Evolutionary conservation across 305 asterid species (phyloP).

Genomic region (Fraxinus platypoda): DNA sequence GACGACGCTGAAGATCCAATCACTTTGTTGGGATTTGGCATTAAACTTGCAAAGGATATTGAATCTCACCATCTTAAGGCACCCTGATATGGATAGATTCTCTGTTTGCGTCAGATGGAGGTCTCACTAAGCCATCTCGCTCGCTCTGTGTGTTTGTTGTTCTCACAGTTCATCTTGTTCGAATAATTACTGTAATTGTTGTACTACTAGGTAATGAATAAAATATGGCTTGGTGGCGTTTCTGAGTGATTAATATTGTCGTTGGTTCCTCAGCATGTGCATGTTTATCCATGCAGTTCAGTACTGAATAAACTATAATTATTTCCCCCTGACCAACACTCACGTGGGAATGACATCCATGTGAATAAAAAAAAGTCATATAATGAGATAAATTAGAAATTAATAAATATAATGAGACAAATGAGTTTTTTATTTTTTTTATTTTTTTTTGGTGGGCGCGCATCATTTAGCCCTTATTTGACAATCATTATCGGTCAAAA

Average conservation of each 20-base stretch:
- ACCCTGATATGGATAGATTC: not conserved
- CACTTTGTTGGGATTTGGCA: not conserved
- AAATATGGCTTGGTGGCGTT: not conserved
- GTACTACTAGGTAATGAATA: not conserved
- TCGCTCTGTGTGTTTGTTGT: not conserved
- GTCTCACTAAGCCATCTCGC: not conserved
- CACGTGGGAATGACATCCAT: too few species aligned
- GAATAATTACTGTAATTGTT: not conserved
- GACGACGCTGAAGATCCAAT: slow-evolving; percentile 22
- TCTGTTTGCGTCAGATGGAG: not conserved
- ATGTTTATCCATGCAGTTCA: too few species aligned
- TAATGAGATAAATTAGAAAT: not conserved
- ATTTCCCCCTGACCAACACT: too few species aligned
- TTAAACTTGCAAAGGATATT: slow-evolving; percentile 13
- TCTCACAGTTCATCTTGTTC: not conserved
- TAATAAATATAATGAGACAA: too few species aligned
- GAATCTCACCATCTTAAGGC: slow-evolving; percentile 16
- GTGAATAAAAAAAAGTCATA: too few species aligned
- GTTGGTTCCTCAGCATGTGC: too few species aligned
- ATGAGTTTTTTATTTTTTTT: too few species aligned
- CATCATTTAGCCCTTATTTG: too few species aligned
- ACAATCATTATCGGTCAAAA: too few species aligned
- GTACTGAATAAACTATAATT: too few species aligned
- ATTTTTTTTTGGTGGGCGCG: too few species aligned
- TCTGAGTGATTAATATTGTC: not conserved